Conservation (phyloP, 2,329 filamentous ascomycete species). For the Aureobasidium namibiae region DNA sequence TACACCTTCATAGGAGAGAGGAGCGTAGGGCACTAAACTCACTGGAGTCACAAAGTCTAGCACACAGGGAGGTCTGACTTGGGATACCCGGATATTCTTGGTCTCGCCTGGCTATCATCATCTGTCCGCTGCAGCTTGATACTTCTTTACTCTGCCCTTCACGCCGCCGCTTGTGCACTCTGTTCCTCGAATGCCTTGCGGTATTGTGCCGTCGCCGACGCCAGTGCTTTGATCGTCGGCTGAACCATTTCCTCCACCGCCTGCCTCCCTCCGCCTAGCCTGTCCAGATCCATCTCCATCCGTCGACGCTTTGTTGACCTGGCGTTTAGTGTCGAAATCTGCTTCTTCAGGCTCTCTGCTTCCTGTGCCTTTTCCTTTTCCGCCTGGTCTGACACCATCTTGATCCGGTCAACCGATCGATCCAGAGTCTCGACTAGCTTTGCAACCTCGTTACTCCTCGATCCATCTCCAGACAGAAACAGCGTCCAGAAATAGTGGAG, state of each 20-base stretch:
- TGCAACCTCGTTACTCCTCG: conserved; percentile 66
- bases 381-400: conserved; percentile 70
- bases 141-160: neutral
- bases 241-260: conserved; percentile 69
- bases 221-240: conserved; percentile 63
- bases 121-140: neutral
- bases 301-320: conserved; percentile 65
- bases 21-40: no score
- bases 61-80: no score
- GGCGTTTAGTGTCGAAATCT: conserved; percentile 62
- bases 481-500: conserved; percentile 95
- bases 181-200: conserved; percentile 59
- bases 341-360: conserved; percentile 58
- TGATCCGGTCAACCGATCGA: conserved; percentile 68
- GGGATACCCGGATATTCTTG: no score
- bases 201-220: conserved; percentile 64
- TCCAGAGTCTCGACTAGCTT: conserved; percentile 76
- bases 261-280: conserved; percentile 64
- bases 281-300: conserved; percentile 52
- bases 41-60: no score
- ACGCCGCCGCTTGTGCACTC: conserved; percentile 11
- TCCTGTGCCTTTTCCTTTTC: conserved; percentile 63
- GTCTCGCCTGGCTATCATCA: neutral
- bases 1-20: no score
- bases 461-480: conserved; percentile 79